phyloP scores from a whole-genome alignment of 2,329 filamentous ascomycete species.

The Cercospora sp. region DNA sequence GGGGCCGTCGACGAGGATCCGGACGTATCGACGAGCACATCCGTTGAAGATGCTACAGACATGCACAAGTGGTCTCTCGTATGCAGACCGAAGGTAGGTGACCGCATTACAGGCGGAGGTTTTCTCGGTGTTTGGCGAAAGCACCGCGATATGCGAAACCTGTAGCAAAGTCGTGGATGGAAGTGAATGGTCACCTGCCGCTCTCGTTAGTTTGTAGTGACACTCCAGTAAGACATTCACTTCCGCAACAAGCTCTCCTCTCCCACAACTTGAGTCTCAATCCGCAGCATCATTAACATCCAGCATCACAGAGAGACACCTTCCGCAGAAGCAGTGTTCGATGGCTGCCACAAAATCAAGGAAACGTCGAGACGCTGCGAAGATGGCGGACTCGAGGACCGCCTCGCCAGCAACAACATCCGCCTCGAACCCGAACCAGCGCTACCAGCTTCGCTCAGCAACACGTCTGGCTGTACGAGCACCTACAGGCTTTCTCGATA shows the following conservation, averaged over 20 bases:
- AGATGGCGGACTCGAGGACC: not conserved
- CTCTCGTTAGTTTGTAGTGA: not conserved
- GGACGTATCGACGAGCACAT: not conserved
- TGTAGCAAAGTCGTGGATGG: not conserved
- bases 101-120: constrained; percentile 41
- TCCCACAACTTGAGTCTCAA: not conserved
- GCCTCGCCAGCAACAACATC: not conserved
- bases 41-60: not conserved
- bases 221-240: not conserved
- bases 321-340: not conserved
- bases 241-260: not conserved
- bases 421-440: not conserved
- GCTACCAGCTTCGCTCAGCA: not conserved
- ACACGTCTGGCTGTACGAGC: not conserved
- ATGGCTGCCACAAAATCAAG: not conserved
- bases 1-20: not conserved
- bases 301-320: not conserved
- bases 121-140: constrained; percentile 43
- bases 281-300: not conserved
- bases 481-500: not conserved
- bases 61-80: constrained; percentile 31
- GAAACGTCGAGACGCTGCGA: not conserved
- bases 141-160: constrained; percentile 30
- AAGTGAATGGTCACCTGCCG: constrained; percentile 28
- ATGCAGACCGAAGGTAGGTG: constrained; percentile 44